Conservation (phyloP, 2,329 filamentous ascomycete genomes). For the Nemania sp. region DNA sequence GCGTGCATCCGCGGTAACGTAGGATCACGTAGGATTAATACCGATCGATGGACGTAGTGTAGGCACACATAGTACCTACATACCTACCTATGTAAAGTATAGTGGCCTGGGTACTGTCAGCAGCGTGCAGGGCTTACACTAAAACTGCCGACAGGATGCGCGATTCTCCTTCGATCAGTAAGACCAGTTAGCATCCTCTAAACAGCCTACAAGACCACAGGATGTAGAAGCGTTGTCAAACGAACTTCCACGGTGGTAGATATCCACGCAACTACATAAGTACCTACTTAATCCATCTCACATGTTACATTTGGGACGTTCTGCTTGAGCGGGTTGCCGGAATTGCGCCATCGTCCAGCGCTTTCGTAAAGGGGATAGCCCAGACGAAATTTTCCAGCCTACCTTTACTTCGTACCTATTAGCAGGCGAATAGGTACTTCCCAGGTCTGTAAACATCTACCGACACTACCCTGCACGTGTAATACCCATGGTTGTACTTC, state of each 20-base stretch:
- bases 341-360: no score
- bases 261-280: not conserved
- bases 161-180: not conserved
- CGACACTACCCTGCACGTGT: no score
- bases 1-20: slow-evolving; percentile 20
- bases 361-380: not conserved
- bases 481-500: no score
- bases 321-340: no score
- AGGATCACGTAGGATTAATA: not conserved
- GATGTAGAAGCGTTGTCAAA: not conserved
- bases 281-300: no score
- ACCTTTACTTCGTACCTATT: no score
- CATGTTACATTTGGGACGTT: no score
- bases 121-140: slow-evolving; percentile 4
- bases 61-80: no score
- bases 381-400: no score
- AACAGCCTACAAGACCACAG: not conserved
- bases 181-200: not conserved
- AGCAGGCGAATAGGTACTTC: no score
- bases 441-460: no score
- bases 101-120: not conserved
- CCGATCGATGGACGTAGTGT: no score
- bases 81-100: not conserved
- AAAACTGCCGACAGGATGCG: not conserved
- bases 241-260: not conserved